These are phyloP conservation scores for Pythium phragmiticola DNA, from an alignment of 352 stramenopile species.

Conservation along the genomic window DNA sequence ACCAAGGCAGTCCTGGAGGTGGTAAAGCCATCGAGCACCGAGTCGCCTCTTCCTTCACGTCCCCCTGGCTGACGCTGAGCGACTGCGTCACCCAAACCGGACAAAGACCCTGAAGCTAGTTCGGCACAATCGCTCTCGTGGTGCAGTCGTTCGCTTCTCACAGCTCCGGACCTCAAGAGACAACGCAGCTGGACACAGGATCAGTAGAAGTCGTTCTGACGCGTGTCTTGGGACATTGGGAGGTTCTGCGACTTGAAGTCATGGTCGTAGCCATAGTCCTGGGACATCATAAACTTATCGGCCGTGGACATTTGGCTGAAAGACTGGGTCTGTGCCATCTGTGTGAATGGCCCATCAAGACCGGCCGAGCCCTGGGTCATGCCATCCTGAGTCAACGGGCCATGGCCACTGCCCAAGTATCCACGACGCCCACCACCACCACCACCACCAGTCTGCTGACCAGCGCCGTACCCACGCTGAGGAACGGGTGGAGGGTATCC, in stretches of 20 bases:
- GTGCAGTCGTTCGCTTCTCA: neutral
- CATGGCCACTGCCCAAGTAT: slow-evolving; percentile 36
- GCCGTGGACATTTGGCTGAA: slow-evolving; percentile 79
- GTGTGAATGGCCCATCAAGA: slow-evolving; percentile 77
- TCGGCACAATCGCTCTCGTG: neutral
- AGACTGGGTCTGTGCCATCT: slow-evolving; percentile 74
- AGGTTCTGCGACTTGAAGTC: slow-evolving; percentile 87
- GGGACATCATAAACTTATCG: slow-evolving; percentile 84
- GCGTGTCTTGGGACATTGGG: slow-evolving; percentile 77
- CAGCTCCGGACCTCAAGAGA: neutral
- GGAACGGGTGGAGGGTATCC: slow-evolving; percentile 42
- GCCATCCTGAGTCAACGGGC: slow-evolving; percentile 74
- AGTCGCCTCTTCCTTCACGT: neutral
- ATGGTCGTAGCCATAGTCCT: slow-evolving; percentile 79
- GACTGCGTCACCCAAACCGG: neutral
- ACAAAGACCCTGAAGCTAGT: neutral
- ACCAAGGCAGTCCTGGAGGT: neutral
- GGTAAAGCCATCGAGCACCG: too few relatives aligned
- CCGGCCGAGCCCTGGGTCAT: slow-evolving; percentile 61
- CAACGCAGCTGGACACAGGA: neutral
- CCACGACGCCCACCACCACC: slow-evolving; percentile 27
- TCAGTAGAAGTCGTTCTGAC: slow-evolving; percentile 75
- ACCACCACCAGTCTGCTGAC: slow-evolving; percentile 11
- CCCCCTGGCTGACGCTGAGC: neutral
- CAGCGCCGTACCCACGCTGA: slow-evolving; percentile 32